Base-by-base conservation (phyloP, 139 green algal species). In the Chlamydomonas schloesseri region DNA sequence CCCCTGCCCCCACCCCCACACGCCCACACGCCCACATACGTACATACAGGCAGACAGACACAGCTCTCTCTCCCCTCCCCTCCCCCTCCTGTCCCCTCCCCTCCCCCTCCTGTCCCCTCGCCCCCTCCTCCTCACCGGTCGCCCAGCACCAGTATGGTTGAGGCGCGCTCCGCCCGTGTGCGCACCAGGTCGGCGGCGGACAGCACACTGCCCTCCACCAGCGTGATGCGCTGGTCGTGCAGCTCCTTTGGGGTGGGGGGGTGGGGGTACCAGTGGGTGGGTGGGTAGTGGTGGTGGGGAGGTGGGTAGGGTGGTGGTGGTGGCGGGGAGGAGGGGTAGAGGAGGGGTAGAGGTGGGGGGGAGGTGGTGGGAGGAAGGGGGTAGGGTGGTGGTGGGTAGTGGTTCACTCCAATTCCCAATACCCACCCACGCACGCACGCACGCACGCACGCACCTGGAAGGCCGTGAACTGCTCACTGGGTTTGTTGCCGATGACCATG, bases 181-280 rank as follows among this genome's bases (percentile, higher is more conserved):
- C 81, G 65, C 65, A 92, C 55, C 69, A 98, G 90, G 87, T 98
- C 95, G 14, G 77, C 75, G 62, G 94, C 93, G 11, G 85, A 91
- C 69, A 98, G 89, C 6, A 92, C 94, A 10, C 65, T 93, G 18
- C 94, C 95, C 87, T 98, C 93, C 53, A 96, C 87, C 68, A 97
- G 86, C 14, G 93, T 95, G 36, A 98, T 81, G n/a, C 90, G 78
- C 68, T 81, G 70, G 50, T 97, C 95, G 77, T 97, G 90, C 17
- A 96, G 88, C 91, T 97, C 95, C 92, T 96, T 87, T 36, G 73
- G 76, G 36, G 33, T 11, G n/a, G 42, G 46, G 37, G 2, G 65
- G 14, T 33, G 37, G 78, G 42, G 55, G 33, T 73, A n/a, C n/a
- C 2, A 23, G 34, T 64, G 33, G 13, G 68, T 50, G 26, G 31